Evolutionary conservation across 257 asterid species (phyloP).

Genomic region (Phtheirospermum japonicum): DNA sequence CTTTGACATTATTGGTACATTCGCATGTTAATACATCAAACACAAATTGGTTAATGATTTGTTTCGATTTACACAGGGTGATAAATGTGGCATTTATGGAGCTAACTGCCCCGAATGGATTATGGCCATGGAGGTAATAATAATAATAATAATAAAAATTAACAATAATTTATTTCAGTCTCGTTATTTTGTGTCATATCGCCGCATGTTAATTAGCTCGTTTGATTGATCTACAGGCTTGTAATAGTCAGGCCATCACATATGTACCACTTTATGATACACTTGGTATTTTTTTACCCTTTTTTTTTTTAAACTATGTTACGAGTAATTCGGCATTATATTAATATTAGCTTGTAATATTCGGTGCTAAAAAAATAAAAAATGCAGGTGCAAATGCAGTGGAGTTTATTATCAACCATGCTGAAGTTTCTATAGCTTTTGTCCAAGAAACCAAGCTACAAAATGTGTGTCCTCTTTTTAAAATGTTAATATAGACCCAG

Average conservation of each 20-base stretch:
- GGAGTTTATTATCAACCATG: conserved; percentile 90
- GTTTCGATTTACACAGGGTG: conserved; percentile 52
- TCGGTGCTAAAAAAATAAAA: background rate
- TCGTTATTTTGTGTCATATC: too few relatives aligned
- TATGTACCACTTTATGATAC: conserved; percentile 88
- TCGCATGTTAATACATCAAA: too few relatives aligned
- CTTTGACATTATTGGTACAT: background rate
- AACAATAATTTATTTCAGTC: background rate
- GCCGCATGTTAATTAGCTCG: background rate
- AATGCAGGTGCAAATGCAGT: conserved; percentile 86
- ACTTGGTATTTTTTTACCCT: conserved; percentile 56
- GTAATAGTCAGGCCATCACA: conserved; percentile 73
- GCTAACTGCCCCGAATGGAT: conserved; percentile 88
- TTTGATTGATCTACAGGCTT: conserved; percentile 56
- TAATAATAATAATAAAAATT: background rate
- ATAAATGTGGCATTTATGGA: conserved; percentile 84
- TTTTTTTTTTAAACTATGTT: background rate
- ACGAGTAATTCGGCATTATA: background rate
- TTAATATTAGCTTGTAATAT: background rate
- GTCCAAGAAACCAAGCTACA: conserved; percentile 74
- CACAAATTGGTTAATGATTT: background rate
- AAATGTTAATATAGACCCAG: background rate
- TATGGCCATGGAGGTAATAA: conserved; percentile 78
- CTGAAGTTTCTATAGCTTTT: conserved; percentile 78
- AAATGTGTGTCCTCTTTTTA: conserved; percentile 39